Base-by-base conservation (phyloP, 2,329 filamentous ascomycete genomes). In the Penicillium sp. region DNA sequence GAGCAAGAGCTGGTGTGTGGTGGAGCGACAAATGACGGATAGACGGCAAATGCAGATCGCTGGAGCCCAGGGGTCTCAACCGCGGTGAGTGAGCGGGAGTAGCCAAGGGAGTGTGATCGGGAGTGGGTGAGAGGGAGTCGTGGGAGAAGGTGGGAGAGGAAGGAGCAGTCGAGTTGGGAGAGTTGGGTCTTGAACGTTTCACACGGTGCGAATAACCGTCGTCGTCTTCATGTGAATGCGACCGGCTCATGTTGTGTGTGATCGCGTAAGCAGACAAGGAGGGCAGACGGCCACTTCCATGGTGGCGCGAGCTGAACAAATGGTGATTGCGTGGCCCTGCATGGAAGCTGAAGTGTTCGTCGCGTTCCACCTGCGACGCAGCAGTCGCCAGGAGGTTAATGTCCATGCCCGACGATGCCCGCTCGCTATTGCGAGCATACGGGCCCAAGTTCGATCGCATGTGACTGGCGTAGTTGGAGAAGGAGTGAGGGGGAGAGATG, bases 91-190 rank as follows among this genome's bases (percentile, higher is more conserved):
- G 93, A 37, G 90, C 91, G 4, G 91, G 91, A 5, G 91, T 98
- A 26, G 90, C 91, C 48, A 97, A 82, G n/a, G 91, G 91, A n/a
- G 93, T 97, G 75, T 96, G 90, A 64, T 97, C 91, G 10, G 91
- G 93, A 2, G 91, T 98, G 4, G 91, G 93, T 8, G 91, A 97
- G 41, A 91, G 79, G 9, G 91, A 96, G 69, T 95, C 89, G 72
- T 96, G 89, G 2, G 91, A 96, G 69, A 96, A 95, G 3, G 90
- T 95, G 24, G 91, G 91, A 29, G 91, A 97, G 24, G 91, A 95
- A 19, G 93, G 93, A 42, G 91, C 91, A 2, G 91, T 97, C 8
- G 90, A 96, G 72, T 94, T 88, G 46, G 91, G 93, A 32, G 91
- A 96, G 68, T 90, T 93, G 39, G 93, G 91, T 60, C 91, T 77